Conservation (phyloP, 495 filamentous ascomycete genomes). For the Aspergillus mulundensis region DNA sequence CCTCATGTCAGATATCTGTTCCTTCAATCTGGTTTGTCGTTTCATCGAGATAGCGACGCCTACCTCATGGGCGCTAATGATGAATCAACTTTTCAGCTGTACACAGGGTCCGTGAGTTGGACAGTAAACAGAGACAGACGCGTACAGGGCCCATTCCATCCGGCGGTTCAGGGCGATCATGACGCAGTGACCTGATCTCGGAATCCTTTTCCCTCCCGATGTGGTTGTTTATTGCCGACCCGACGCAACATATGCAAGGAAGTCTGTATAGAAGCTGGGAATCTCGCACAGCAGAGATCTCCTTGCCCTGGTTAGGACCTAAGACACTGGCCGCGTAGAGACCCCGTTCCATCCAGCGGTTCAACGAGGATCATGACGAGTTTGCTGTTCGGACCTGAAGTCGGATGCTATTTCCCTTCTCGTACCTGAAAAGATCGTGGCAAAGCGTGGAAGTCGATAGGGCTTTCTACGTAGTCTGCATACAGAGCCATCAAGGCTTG, state of each 20-base stretch:
- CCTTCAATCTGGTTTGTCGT: too few relatives aligned
- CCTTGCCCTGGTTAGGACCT: too few relatives aligned
- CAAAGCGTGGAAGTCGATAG: background rate
- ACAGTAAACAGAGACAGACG: background rate
- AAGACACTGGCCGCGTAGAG: background rate
- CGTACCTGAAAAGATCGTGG: background rate
- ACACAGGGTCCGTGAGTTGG: background rate
- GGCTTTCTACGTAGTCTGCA: background rate
- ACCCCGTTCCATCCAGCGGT: background rate
- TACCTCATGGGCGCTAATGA: too few relatives aligned
- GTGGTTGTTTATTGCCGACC: background rate
- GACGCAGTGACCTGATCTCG: background rate
- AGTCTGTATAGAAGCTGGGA: too few relatives aligned
- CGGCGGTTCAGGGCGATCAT: background rate
- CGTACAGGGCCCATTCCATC: background rate
- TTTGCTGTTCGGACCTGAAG: background rate
- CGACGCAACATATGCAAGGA: too few relatives aligned
- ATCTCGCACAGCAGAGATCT: too few relatives aligned
- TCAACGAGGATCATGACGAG: background rate
- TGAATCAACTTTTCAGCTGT: background rate
- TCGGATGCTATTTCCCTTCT: background rate
- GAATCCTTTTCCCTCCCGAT: background rate
- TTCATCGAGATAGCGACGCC: too few relatives aligned
- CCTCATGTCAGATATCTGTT: background rate
- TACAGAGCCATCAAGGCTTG: too few relatives aligned